Base-by-base conservation (phyloP, 345 rosid species). In the Combretum micranthum region DNA sequence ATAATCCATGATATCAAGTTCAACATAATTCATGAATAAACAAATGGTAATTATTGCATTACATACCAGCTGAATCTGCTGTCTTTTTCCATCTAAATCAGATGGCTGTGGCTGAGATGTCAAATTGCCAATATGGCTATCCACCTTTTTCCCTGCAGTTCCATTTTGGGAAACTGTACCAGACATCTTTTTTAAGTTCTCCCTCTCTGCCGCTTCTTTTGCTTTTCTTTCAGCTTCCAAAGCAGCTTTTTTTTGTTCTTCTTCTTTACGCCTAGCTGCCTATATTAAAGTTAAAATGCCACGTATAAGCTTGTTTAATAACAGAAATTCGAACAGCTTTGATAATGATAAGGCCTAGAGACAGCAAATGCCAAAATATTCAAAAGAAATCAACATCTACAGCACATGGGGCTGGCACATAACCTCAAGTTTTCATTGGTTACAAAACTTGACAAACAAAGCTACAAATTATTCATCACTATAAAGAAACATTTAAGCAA, bases 221-320 rank as follows among this genome's bases (percentile, higher is more conserved):
- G 81, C 85, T 71, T 69, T 82, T 66, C 75, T 79, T 71, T 87
- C 86, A 62, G 72, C 81, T 84, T 84, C 95, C 68, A 76, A 61
- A 60, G 84, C 81, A 66, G 62, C 70, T 59, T 68, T 71, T 72
- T 76, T 86, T 59, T 80, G 88, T 77, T 88, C 93, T 69, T 92
- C 98, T 61, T 72, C 82, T 84, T 76, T 85, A 52, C 63, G 64
- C 74, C 78, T 88, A 63, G 84, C 88, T 52, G n/a, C 64, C 59
- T 57, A 48, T 11, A 53, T 51, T 18, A 12, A 39, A 32, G 55
- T 22, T 20, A 39, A 58, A 20, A n/a, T 8, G 21, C 12, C 50
- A 19, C 47, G 22, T 12, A 20, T 43, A 32, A 54, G 42, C 44
- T 26, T 17, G 45, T 54, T 54, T 22, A 26, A 37, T 11, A 37